These are phyloP conservation scores for Trichoderma sp. DNA, from an alignment of 2,329 filamentous ascomycete genomes.

Conservation along the genomic window DNA sequence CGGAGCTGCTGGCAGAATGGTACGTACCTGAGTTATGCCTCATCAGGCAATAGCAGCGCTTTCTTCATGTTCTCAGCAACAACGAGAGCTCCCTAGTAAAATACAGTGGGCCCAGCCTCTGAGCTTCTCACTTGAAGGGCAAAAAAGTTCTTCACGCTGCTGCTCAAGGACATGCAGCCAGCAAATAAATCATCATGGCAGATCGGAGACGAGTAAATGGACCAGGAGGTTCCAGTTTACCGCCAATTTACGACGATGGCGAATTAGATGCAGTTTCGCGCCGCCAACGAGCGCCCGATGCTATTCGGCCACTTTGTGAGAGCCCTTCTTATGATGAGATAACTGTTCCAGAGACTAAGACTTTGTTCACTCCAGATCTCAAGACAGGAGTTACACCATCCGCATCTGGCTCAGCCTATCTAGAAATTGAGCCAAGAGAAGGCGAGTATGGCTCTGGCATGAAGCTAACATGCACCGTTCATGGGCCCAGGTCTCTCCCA, in stretches of 20 bases:
- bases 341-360: constrained; percentile 3
- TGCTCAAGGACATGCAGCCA: not conserved
- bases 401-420: constrained; percentile 88
- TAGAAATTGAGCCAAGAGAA: constrained; percentile 62
- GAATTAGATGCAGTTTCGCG: constrained; percentile 43
- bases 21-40: constrained; percentile 10
- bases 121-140: not conserved
- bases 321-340: not conserved
- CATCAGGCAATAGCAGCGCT: not conserved
- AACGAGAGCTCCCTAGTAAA: not conserved
- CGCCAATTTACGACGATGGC: constrained; percentile 68
- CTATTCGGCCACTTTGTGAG: constrained; percentile 85
- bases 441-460: constrained; percentile 62
- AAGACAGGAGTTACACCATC: constrained; percentile 92
- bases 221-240: constrained; percentile 72
- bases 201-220: constrained; percentile 92
- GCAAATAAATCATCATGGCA: constrained; percentile 54
- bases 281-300: constrained; percentile 64
- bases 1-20: not conserved
- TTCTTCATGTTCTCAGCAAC: not conserved
- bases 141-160: constrained; percentile 9
- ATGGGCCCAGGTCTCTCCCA: constrained; percentile 88
- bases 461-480: constrained; percentile 90
- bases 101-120: not conserved
- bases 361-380: constrained; percentile 59